Percentiles rank a stretch among this genome's conserved stretches.
phyloP scores from a whole-genome alignment of 257 asterid species.

The Nicotiana benthamiana region DNA sequence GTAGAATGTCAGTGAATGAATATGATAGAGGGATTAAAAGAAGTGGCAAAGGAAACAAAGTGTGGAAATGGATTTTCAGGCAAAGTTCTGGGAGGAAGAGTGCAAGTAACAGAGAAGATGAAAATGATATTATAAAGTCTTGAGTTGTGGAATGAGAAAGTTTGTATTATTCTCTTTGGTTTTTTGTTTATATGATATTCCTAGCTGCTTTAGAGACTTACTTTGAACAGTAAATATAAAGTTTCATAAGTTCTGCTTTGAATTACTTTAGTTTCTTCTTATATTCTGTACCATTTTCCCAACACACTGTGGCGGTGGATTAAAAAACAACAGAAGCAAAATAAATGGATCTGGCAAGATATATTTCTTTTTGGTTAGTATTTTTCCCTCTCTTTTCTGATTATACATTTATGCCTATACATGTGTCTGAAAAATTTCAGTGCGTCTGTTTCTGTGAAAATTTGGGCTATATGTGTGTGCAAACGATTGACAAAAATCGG shows the following conservation, averaged over 20 bases:
- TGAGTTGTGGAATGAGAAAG: neutral
- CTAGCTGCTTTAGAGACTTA: neutral
- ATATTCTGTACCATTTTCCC: neutral
- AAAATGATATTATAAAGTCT: slow-evolving; percentile 12
- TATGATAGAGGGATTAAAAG: slow-evolving; percentile 25
- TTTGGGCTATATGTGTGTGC: no score
- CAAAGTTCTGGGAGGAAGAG: slow-evolving; percentile 37
- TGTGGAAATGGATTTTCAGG: slow-evolving; percentile 87
- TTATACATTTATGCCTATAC: neutral
- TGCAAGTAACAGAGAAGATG: slow-evolving; percentile 32
- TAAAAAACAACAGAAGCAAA: neutral
- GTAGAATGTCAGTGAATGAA: slow-evolving; percentile 38
- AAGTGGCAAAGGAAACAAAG: slow-evolving; percentile 44
- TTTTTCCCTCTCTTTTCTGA: neutral
- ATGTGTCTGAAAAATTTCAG: no score
- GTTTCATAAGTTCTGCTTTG: neutral
- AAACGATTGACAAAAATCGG: no score
- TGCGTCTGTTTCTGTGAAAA: no score
- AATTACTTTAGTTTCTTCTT: neutral
- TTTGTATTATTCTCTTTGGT: neutral
- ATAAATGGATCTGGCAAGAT: neutral
- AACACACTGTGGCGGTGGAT: neutral
- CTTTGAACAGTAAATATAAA: neutral
- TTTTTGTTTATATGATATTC: neutral
- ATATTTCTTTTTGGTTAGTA: neutral